These are phyloP conservation scores for Sarocladiaceae sp. DNA, from an alignment of 2,329 filamentous ascomycete species.

Conservation along the genomic window DNA sequence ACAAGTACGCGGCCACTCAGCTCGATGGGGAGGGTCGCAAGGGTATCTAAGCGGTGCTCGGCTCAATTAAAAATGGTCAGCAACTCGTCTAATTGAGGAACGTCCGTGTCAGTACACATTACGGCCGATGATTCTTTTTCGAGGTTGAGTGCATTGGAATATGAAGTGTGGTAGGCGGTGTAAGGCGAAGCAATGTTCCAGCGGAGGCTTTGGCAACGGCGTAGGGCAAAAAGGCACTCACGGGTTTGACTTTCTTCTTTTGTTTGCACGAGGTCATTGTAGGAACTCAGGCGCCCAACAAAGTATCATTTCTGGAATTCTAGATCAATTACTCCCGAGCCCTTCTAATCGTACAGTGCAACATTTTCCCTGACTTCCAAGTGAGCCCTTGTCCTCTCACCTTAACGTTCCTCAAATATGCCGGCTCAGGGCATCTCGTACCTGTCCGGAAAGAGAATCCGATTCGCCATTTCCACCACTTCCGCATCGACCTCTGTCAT, in stretches of 20 bases:
- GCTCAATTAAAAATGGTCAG: too few relatives aligned
- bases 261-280: neutral
- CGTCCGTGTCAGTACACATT: too few relatives aligned
- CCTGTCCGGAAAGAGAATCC: conserved; percentile 12
- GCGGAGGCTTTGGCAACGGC: neutral
- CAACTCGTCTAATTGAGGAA: too few relatives aligned
- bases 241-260: neutral
- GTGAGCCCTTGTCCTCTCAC: neutral
- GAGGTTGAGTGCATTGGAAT: neutral
- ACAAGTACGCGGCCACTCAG: conserved; percentile 66
- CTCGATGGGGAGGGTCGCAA: conserved; percentile 53
- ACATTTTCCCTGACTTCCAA: neutral
- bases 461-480: conserved; percentile 20
- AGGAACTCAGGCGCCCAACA: neutral
- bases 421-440: conserved; percentile 8
- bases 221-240: neutral
- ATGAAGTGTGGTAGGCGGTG: neutral
- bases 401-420: neutral
- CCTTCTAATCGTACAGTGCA: neutral
- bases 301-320: neutral
- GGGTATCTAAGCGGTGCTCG: conserved; percentile 41
- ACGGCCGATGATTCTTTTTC: too few relatives aligned
- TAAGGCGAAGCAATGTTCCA: neutral
- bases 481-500: conserved; percentile 26
- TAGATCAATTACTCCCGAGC: neutral